Evolutionary conservation across 1,284 basidiomycete genomes (phyloP).

Genomic region (Trichosporon coremiiforme): DNA sequence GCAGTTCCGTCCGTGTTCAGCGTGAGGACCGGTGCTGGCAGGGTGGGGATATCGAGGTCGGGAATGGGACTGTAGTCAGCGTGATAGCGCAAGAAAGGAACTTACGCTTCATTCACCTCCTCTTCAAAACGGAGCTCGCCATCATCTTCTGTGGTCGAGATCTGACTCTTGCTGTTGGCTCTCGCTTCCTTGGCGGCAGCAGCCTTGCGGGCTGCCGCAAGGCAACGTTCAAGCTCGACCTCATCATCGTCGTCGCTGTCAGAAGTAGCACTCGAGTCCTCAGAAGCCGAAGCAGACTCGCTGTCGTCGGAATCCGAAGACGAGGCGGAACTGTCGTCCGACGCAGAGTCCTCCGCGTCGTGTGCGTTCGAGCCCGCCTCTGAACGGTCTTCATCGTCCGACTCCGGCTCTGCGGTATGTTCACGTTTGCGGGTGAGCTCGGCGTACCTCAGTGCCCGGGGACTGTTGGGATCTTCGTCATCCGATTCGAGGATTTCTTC

Average conservation of each 20-base stretch:
- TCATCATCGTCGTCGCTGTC: conserved; percentile 35
- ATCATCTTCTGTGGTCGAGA: conserved; percentile 42
- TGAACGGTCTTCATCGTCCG: conserved; percentile 17
- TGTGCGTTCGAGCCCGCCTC: conserved; percentile 21
- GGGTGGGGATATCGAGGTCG: conserved; percentile 46
- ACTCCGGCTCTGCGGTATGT: not conserved
- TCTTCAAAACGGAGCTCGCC: conserved; percentile 46
- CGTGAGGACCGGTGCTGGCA: conserved; percentile 65
- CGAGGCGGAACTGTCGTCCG: conserved; percentile 1
- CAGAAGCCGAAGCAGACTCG: conserved; percentile 14
- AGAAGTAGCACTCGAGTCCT: not conserved
- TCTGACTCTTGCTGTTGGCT: not conserved
- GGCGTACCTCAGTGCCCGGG: conserved; percentile 27
- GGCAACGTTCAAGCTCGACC: conserved; percentile 66
- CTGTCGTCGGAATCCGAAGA: conserved; percentile 19
- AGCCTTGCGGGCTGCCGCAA: conserved; percentile 58
- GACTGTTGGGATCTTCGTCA: conserved; percentile 25
- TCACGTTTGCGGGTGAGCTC: conserved; percentile 24
- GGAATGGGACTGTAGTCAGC: conserved; percentile 60
- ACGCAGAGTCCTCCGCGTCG: conserved; percentile 15
- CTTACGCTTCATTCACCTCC: conserved; percentile 52
- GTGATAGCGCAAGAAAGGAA: conserved; percentile 28
- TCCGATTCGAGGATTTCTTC: conserved; percentile 30
- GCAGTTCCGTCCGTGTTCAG: conserved; percentile 44
- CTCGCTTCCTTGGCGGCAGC: conserved; percentile 6